Conservation (phyloP, 1,139 yeast genomes). For the Eremothecium sinecaudum region DNA sequence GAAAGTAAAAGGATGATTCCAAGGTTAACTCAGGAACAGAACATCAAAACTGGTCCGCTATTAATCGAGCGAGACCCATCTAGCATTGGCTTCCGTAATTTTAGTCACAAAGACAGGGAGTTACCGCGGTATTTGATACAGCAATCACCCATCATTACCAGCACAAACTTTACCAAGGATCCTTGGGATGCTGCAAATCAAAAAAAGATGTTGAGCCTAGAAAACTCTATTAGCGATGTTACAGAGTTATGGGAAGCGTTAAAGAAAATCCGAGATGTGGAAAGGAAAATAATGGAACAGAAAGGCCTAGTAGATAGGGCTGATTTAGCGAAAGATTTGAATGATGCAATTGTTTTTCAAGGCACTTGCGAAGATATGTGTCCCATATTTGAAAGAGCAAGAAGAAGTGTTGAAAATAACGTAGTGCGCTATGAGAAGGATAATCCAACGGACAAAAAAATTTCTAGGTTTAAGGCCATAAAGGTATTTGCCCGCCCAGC, state of each 20-base stretch:
- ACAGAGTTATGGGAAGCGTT: conserved; percentile 46
- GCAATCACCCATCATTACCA: conserved; percentile 31
- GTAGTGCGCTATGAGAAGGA: conserved; percentile 74
- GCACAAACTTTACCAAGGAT: conserved; percentile 29
- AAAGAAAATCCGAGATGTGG: conserved; percentile 66
- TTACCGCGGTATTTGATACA: conserved; percentile 31
- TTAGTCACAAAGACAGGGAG: conserved; percentile 19
- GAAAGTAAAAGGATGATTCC: conserved; percentile 12
- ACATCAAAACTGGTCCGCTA: conserved; percentile 5
- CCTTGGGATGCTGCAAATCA: conserved; percentile 55
- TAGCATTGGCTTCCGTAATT: conserved; percentile 14
- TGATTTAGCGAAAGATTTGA: conserved; percentile 67
- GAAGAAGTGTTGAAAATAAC: conserved; percentile 82
- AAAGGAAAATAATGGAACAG: conserved; percentile 70
- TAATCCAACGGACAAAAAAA: conserved; percentile 45
- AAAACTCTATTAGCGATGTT: conserved; percentile 36
- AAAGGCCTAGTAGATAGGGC: conserved; percentile 84
- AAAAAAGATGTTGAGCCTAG: conserved; percentile 37
- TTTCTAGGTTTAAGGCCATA: conserved; percentile 57
- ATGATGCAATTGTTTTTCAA: conserved; percentile 76
- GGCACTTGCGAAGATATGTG: conserved; percentile 95
- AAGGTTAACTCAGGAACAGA: conserved; percentile 6
- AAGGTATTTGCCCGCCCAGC: conserved; percentile 96
- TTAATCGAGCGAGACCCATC: conserved; percentile 13
- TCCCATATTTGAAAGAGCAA: conserved; percentile 82